Conservation (phyloP, 2,329 filamentous ascomycete genomes). For the Apiospora marii region DNA sequence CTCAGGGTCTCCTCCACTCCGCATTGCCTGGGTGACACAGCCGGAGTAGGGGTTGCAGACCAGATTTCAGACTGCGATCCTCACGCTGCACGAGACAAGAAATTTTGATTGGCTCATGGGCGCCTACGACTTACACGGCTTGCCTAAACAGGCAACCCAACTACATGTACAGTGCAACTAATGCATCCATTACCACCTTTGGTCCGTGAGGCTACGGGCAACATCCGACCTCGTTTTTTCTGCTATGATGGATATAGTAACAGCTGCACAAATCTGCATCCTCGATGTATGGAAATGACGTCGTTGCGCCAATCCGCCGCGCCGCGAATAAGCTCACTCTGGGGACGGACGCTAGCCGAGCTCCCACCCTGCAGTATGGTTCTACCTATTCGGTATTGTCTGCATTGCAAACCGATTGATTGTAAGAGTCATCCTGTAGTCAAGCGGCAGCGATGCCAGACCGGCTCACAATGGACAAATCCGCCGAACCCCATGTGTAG, state of each 20-base stretch:
- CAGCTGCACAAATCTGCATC: background rate
- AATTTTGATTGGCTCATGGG: background rate
- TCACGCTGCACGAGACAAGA: background rate
- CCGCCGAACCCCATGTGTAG: background rate
- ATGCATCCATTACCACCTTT: background rate
- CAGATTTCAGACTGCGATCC: background rate
- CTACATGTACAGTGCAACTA: background rate
- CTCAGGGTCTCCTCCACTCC: background rate
- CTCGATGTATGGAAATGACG: background rate
- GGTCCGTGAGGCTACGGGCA: background rate
- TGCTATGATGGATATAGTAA: background rate
- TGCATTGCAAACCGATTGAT: background rate
- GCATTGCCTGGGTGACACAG: background rate
- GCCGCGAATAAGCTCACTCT: background rate
- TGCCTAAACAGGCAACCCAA: conserved; percentile 17
- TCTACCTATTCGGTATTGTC: background rate
- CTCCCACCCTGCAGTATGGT: too few relatives aligned
- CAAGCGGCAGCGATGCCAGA: background rate
- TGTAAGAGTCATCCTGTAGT: too few relatives aligned
- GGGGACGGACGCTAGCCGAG: background rate
- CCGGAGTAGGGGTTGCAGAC: conserved; percentile 1
- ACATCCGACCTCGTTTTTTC: background rate
- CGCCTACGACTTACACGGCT: conserved; percentile 6
- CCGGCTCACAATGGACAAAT: background rate
- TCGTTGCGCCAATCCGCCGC: background rate